These are phyloP conservation scores for Candida ovalis DNA, from an alignment of 805 yeast species.

Conservation along the genomic window DNA sequence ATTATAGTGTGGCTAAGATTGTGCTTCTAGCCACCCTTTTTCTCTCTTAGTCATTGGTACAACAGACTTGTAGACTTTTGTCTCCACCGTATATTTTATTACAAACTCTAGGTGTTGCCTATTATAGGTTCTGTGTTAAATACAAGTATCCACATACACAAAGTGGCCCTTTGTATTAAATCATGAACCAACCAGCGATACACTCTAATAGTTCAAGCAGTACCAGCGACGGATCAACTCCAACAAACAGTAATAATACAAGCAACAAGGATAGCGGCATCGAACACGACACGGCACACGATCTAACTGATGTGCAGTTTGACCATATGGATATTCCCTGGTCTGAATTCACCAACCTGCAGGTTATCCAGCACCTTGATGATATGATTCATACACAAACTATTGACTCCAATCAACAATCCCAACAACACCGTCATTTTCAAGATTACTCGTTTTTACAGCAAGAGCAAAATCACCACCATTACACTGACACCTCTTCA, in stretches of 20 bases:
- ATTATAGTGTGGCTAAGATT: neutral
- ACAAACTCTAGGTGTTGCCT: no score
- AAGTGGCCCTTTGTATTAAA: no score
- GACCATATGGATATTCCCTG: slow-evolving; percentile 23
- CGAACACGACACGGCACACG: neutral
- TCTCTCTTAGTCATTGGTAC: neutral
- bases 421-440: neutral
- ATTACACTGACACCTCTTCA: neutral
- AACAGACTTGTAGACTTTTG: no score
- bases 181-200: neutral
- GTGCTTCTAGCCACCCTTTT: neutral
- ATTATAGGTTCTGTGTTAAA: no score
- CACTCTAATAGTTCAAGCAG: neutral
- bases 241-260: neutral
- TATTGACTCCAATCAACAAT: slow-evolving; percentile 1
- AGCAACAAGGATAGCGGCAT: neutral
- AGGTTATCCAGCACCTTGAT: slow-evolving; percentile 20
- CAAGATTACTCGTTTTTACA: neutral
- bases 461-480: neutral
- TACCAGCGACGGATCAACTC: neutral
- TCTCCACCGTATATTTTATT: no score
- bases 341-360: slow-evolving; percentile 22
- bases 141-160: no score
- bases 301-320: slow-evolving; percentile 11
- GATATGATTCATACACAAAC: slow-evolving; percentile 13